Base-by-base conservation (phyloP, 495 filamentous ascomycete genomes). In the Penicillium odoratum region DNA sequence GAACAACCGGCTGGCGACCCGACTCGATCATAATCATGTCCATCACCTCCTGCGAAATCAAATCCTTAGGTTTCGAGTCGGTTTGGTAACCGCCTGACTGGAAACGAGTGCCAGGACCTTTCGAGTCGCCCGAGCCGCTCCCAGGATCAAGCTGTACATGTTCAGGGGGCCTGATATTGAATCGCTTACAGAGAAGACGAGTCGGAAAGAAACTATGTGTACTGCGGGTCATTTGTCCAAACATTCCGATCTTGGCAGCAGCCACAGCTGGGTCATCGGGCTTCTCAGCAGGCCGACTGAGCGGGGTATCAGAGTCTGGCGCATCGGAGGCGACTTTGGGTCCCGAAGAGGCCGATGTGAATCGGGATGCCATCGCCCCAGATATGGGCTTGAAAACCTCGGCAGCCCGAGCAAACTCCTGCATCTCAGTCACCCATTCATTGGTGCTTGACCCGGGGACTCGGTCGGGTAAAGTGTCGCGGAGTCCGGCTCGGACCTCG, bases 161-260 rank as follows among this genome's bases (percentile, higher is more conserved):
- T 10, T 79, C 80, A 0, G 92, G 91, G 0, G 89, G 86, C 62
- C 82, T 84, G 11, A 98, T 86, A 62, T 91, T 90, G 64, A 98
- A 97, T 18, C 94, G 80, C 72, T 98, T 98, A 74, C 94, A 98
- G 31, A 98, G 71, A 43, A 98, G 71, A 50, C 92, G 79, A 8
- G 88, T 85, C 11, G 95, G 94, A 67, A 86, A 88, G 65, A 96
- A 97, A 6, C 85, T 81, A n/a, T 81, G 58, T 2, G 78, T 76
- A 7, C 78, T 84, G 46, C 94, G 77, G 3, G 94, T 98, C 84
- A 97, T 81, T 2, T 85, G 81, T 0, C 94, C 94, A 71, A 90
- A 98, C 92, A 98, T 96, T 28, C 92, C 92, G 62, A 97, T 69
- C 58, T 82, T 88, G n/a, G 94, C 94, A 5, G 94, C 94, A 60